phyloP scores from a whole-genome alignment of 805 yeast genomes.

The Monosporozyma yasuniensis region DNA sequence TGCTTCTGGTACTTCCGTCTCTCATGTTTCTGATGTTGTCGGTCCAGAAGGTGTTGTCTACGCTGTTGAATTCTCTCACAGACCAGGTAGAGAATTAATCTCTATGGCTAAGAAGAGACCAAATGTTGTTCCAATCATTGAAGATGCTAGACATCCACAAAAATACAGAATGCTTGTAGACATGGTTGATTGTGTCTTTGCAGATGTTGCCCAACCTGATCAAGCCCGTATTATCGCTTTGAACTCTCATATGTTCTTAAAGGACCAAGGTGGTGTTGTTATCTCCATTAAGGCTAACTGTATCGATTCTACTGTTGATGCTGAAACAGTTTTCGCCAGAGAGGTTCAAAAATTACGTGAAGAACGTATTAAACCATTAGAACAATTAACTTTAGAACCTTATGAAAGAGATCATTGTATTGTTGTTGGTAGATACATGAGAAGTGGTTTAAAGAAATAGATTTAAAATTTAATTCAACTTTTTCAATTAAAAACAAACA shows the following conservation, averaged over 20 bases:
- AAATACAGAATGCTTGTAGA: slow-evolving; percentile 98
- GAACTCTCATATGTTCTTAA: slow-evolving; percentile 95
- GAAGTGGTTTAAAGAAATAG: slow-evolving; percentile 58
- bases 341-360: slow-evolving; percentile 98
- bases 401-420: slow-evolving; percentile 99
- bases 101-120: slow-evolving; percentile 99
- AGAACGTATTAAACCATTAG: slow-evolving; percentile 96
- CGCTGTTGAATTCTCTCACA: slow-evolving; percentile 98
- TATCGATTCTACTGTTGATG: slow-evolving; percentile 98
- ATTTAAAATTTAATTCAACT: background rate
- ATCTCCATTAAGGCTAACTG: slow-evolving; percentile 99
- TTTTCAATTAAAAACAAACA: background rate
- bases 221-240: slow-evolving; percentile 99
- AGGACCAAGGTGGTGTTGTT: slow-evolving; percentile 97
- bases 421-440: slow-evolving; percentile 92
- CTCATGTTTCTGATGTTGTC: slow-evolving; percentile 96
- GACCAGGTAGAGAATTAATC: slow-evolving; percentile 98
- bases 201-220: slow-evolving; percentile 99
- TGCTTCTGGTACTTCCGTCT: slow-evolving; percentile 98
- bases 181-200: slow-evolving; percentile 98
- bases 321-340: slow-evolving; percentile 98
- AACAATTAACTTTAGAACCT: slow-evolving; percentile 98
- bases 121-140: slow-evolving; percentile 95
- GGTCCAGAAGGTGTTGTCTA: slow-evolving; percentile 99
- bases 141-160: slow-evolving; percentile 99